Evolutionary conservation across 345 rosid genomes (phyloP), one percentile per base, ranked within the genome.

Genomic region (Hibiscus tridactylites): DNA sequence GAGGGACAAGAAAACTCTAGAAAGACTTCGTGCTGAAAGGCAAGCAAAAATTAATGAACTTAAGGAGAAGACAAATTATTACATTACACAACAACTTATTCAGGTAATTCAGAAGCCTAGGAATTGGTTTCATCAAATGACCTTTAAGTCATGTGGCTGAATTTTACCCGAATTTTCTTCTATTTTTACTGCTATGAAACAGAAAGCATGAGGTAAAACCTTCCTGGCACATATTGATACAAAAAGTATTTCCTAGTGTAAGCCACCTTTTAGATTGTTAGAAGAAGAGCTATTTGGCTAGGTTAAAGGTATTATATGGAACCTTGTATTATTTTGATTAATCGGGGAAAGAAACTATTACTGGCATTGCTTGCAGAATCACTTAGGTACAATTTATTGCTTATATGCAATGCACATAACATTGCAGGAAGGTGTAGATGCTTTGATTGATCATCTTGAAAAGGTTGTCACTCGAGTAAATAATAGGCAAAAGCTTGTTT

Each of bases 11-110:
- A 89, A 84, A 79, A 84, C 85, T 57, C 83, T 95, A 65, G 98
- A 88, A 80, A 87, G 85, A 80, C 92, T 95, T 65, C 91, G 91
- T 56, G 89, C 90, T 52, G 99, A 95, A 79, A 88, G 97, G 81
- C 88, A 89, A 84, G 90, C 85, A 9, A 95, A 90, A 81, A 92
- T 95, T 62, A 86, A 95, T 71, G 99, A 92, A 80, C 96, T 95
- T 75, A 95, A 95, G 78, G 99, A 95, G 83, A 86, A 79, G 80
- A 95, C 96, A 70, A 95, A 95, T 81, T 92, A 90, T 80, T 92
- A 95, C 77, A 81, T 85, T 58, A 95, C 97, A 9, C 99, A 95
- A 63, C 97, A 89, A 75, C 90, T 95, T 80, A 95, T 95, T 84
- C 94, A 95, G 98, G 99, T 92, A 61, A 76, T 4, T 8, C n/a